Percentiles rank a stretch among this genome's conserved stretches.
Evolutionary conservation across 2,329 filamentous ascomycete genomes (phyloP).

Genomic region (Lasiodiplodia hormozganensis): DNA sequence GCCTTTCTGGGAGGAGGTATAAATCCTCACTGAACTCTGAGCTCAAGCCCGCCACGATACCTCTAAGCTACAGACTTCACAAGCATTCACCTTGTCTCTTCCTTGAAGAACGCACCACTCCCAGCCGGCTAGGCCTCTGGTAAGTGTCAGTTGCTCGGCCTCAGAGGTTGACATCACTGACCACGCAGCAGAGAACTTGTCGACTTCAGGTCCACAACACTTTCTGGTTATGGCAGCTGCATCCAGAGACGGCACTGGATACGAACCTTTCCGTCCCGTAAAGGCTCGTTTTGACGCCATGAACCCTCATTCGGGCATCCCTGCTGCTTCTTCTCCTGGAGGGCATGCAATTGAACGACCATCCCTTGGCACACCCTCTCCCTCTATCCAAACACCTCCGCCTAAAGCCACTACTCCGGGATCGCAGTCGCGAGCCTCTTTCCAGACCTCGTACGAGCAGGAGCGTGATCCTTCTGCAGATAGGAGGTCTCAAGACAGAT

Average conservation of each 20-base stretch:
- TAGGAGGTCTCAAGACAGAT: slow-evolving; percentile 8
- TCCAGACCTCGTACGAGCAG: slow-evolving; percentile 4
- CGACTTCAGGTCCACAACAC: background rate
- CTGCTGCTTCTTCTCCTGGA: background rate
- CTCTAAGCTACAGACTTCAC: background rate
- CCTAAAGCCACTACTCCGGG: slow-evolving; percentile 3
- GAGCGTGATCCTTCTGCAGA: background rate
- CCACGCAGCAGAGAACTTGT: background rate
- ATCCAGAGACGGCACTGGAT: slow-evolving; percentile 1
- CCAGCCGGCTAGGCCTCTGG: background rate
- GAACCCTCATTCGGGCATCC: background rate
- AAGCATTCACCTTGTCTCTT: background rate
- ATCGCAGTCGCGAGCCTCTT: background rate
- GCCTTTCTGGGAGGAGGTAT: background rate
- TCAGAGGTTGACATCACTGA: background rate
- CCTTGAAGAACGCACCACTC: background rate
- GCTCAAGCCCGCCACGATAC: background rate
- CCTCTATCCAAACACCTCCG: background rate
- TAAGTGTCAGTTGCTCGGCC: background rate
- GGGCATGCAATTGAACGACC: slow-evolving; percentile 3
- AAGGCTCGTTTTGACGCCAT: slow-evolving; percentile 2
- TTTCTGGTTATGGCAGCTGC: background rate
- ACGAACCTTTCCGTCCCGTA: background rate
- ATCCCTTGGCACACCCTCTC: background rate
- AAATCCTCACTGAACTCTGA: slow-evolving; percentile 8